Base-by-base conservation (phyloP, 2,329 filamentous ascomycete species). In the Penicillium sp. region DNA sequence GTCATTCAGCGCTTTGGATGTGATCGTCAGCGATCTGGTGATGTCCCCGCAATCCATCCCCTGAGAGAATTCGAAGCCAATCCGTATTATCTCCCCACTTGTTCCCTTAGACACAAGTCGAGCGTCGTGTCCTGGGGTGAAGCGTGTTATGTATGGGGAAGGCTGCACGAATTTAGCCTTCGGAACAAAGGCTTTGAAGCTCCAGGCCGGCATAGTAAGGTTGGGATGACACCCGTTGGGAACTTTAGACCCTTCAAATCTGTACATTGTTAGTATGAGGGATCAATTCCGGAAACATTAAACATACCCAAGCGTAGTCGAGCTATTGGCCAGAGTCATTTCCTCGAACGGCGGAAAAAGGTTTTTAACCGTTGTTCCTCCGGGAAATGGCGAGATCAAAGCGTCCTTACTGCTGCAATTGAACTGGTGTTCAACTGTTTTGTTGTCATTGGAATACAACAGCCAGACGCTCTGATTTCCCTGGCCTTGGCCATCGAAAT, bases 61-160 rank as follows among this genome's bases (percentile, higher is more conserved):
- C 7, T 77, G 74, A 0, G 85, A 86, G 69, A 87, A 89, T 43
- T 84, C 79, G 9, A 89, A 19, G 24, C 57, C 62, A 39, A 66
- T 60, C 50, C 81, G 76, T 46, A 88, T 5, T 73, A 6, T 77
- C 74, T 53, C 83, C 79, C 9, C 73, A 63, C 21, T 72, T 62
- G 27, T 74, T 71, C 1, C 74, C 68, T 1, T 58, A 60, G n/a
- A 77, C 77, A 27, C 1, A 85, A 86, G 19, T 78, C 56, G 3
- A 87, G 65, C 3, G 84, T 89, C 86, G 63, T 89, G 86, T 5
- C 85, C 84, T 1, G 86, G 86, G 2, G 73, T 68, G 62, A 88
- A 84, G 29, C 77, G 78, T 19, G 85, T 88, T 61, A 88, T 79
- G 70, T 83, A 80, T 0, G 86, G 84, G 2, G 76, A 73, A 13